These are phyloP conservation scores for Hypoxylon sp. DNA, from an alignment of 2,329 filamentous ascomycete species.

Conservation along the genomic window DNA sequence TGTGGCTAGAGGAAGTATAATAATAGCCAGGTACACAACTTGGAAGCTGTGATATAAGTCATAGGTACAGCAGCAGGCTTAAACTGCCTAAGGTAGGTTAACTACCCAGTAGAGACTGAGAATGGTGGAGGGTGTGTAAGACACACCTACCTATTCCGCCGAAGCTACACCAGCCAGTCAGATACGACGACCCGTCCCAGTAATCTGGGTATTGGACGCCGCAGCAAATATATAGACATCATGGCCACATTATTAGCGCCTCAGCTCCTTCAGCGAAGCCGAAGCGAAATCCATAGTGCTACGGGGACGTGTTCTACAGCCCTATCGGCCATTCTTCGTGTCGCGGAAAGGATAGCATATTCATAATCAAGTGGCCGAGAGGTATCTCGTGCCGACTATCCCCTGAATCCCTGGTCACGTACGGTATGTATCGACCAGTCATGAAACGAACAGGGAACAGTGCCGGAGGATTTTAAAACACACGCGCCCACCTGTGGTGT, in stretches of 20 bases:
- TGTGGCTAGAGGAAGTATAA: too few species aligned
- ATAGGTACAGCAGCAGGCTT: constrained; percentile 3
- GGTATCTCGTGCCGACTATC: constrained; percentile 25
- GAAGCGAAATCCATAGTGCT: constrained; percentile 3
- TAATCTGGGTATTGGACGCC: constrained; percentile 40
- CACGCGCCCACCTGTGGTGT: constrained; percentile 48
- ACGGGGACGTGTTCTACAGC: constrained; percentile 10
- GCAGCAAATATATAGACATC: constrained; percentile 15
- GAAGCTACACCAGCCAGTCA: constrained; percentile 20
- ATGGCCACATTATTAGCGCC: constrained; percentile 20
- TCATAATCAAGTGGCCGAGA: constrained; percentile 16
- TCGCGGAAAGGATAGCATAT: constrained; percentile 2
- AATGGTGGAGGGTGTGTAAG: constrained; percentile 3
- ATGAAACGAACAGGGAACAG: constrained; percentile 52
- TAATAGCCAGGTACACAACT: too few species aligned
- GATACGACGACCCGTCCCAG: constrained; percentile 23
- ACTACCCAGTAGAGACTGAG: too few species aligned
- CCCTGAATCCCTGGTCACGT: constrained; percentile 33
- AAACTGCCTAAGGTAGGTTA: not conserved
- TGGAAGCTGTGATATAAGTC: constrained; percentile 7
- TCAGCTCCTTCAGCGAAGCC: constrained; percentile 20
- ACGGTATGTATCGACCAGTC: constrained; percentile 43
- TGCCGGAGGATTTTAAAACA: constrained; percentile 49
- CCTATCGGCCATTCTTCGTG: constrained; percentile 18
- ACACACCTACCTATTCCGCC: constrained; percentile 18